phyloP scores from a whole-genome alignment of 768 basidiomycete species.

The Tylopilus subfusipes region DNA sequence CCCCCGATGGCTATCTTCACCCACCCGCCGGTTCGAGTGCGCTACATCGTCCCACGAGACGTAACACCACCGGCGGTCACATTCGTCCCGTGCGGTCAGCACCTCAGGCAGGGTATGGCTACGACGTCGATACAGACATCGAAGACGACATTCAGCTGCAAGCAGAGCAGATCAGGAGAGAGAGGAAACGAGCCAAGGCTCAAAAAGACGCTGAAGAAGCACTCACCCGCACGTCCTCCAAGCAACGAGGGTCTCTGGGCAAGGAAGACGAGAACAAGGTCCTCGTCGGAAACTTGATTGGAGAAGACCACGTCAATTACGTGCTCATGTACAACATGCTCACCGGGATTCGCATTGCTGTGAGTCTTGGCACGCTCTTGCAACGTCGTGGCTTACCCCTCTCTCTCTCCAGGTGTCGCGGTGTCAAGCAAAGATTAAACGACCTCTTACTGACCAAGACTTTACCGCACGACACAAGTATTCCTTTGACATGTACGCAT shows the following conservation, averaged over 20 bases:
- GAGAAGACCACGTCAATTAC: conserved; percentile 98
- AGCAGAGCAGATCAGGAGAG: conserved; percentile 80
- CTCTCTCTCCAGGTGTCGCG: conserved; percentile 68
- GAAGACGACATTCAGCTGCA: conserved; percentile 76
- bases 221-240: conserved; percentile 36
- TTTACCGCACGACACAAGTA: conserved; percentile 89
- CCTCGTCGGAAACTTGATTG: conserved; percentile 91
- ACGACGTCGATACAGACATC: conserved; percentile 38
- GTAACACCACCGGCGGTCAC: conserved; percentile 68
- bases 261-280: conserved; percentile 50
- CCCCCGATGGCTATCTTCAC: conserved; percentile 49
- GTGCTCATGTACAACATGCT: conserved; percentile 99
- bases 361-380: conserved; percentile 36
- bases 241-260: conserved; percentile 20
- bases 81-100: conserved; percentile 30
- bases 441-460: conserved; percentile 80
- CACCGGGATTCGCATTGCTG: conserved; percentile 94
- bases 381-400: conserved; percentile 2
- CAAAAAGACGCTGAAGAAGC: conserved; percentile 61
- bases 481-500: conserved; percentile 89
- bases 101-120: conserved; percentile 34
- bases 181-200: conserved; percentile 72
- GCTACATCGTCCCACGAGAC: conserved; percentile 46
- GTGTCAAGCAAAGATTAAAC: conserved; percentile 92
- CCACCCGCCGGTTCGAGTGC: conserved; percentile 35